A percentile compares a stretch with the other conserved stretches of the same genome.
Evolutionary conservation across 2,329 filamentous ascomycete species (phyloP).

Genomic region (Diplodia scrobiculata): DNA sequence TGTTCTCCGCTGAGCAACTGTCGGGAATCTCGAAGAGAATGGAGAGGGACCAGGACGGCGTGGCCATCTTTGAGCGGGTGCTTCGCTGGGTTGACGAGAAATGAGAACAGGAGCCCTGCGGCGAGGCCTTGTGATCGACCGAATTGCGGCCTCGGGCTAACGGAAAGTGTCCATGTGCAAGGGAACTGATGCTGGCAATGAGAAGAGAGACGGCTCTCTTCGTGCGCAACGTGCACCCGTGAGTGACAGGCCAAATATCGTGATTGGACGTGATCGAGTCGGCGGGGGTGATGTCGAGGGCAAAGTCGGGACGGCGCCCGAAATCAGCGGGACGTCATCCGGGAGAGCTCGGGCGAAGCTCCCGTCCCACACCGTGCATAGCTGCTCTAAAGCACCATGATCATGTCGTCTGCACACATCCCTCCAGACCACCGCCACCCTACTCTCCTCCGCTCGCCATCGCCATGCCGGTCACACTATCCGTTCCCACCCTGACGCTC

Average conservation of each 20-base stretch:
- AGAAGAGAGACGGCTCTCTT: too few relatives aligned
- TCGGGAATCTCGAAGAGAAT: not conserved
- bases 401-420: not conserved
- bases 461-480: slow-evolving; percentile 35
- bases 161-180: not conserved
- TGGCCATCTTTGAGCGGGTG: slow-evolving; percentile 19
- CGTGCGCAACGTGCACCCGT: not conserved
- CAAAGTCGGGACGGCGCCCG: slow-evolving; percentile 29
- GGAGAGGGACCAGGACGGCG: slow-evolving; percentile 19
- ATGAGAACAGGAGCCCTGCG: not conserved
- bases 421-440: not conserved
- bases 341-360: slow-evolving; percentile 30
- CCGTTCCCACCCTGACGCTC: slow-evolving; percentile 41
- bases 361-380: slow-evolving; percentile 10
- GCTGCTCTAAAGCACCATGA: not conserved
- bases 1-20: not conserved
- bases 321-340: slow-evolving; percentile 29
- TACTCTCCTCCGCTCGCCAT: not conserved
- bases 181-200: not conserved
- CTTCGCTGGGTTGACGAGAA: slow-evolving; percentile 21
- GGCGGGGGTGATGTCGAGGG: slow-evolving; percentile 22
- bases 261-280: not conserved
- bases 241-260: not conserved
- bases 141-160: not conserved
- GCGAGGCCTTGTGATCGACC: not conserved